Evolutionary conservation across 2,329 filamentous ascomycete species (phyloP), one percentile per base, ranked within the genome.

Genomic region (Colletotrichum trifolii): DNA sequence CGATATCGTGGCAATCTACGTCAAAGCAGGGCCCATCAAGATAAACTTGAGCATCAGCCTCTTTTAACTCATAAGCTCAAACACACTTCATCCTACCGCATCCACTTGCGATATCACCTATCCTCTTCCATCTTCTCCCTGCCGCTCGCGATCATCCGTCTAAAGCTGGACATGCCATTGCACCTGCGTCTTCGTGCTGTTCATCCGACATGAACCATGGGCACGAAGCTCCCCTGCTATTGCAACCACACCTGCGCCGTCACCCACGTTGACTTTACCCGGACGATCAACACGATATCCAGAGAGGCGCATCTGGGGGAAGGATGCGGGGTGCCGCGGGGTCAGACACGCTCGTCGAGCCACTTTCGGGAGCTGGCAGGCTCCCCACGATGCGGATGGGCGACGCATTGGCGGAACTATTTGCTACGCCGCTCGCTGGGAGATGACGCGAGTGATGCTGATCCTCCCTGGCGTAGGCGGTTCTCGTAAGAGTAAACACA

Each of bases 381-480:
- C 35, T 25, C 39, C 13, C 39, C 52, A 40, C 36, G 38, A 40
- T 9, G 25, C 52, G 25, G 39, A 45, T 54, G 5, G 11, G 12
- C 3, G 25, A 17, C 47, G 54, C 54, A 56, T 56, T 56, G 54
- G 54, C 43, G 54, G 54, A 56, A 56, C 25, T 47, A 43, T 13
- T 9, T 15, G n/a, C 6, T 6, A 11, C 25, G 5, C 13, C 4
- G 12, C 9, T 47, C 54, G 54, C 34, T 34, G 25, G n/a, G 43
- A 56, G 35, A 47, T 13, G 5, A 9, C 34, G 42, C 54, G 53
- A 55, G 33, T 25, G 25, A 25, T 25, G 4, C 25, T 25, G 25
- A 25, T 25, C 25, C 17, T 12, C 2, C 17, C 46, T 7, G 46
- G 33, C 46, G 46, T 9, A 3, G 17, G 25, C 25, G 4, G 5